Percentiles rank a stretch among this genome's conserved stretches.
Evolutionary conservation across 1,139 yeast genomes (phyloP).

Genomic region (Saccharomyces hybrid): DNA sequence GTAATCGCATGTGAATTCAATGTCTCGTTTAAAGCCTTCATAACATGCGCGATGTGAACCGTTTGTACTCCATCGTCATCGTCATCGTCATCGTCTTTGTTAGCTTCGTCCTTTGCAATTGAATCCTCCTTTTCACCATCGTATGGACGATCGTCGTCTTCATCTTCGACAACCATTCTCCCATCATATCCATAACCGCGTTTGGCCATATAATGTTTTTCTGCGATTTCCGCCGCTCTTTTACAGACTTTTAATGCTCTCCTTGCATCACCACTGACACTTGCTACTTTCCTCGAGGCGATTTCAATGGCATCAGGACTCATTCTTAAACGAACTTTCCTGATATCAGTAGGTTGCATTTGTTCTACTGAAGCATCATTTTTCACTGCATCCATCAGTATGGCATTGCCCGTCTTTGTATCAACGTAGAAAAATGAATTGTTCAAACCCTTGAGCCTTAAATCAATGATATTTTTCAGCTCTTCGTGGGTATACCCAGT

Average conservation of each 20-base stretch:
- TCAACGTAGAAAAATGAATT: constrained; percentile 32
- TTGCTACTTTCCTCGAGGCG: constrained; percentile 90
- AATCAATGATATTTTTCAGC: constrained; percentile 63
- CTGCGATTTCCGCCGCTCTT: constrained; percentile 87
- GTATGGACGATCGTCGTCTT: constrained; percentile 3
- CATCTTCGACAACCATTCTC: constrained; percentile 5
- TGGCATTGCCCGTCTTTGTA: constrained; percentile 30
- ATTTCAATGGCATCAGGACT: constrained; percentile 78
- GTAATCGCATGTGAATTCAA: constrained; percentile 63
- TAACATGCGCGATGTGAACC: constrained; percentile 64
- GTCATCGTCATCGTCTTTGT: constrained; percentile 8
- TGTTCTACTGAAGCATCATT: constrained; percentile 7
- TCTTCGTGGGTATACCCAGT: constrained; percentile 82
- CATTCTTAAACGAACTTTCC: constrained; percentile 39
- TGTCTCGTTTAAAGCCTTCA: constrained; percentile 73
- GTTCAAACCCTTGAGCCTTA: constrained; percentile 55
- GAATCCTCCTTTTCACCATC: constrained; percentile 9
- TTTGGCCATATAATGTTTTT: constrained; percentile 41
- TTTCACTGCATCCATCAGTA: constrained; percentile 15
- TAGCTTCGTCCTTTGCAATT: constrained; percentile 16
- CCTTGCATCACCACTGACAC: constrained; percentile 96
- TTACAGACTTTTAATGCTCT: constrained; percentile 84
- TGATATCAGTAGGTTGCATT: constrained; percentile 16
- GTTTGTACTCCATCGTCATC: constrained; percentile 39
- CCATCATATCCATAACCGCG: constrained; percentile 30